Evolutionary conservation across 2,329 filamentous ascomycete genomes (phyloP), one percentile per base, ranked within the genome.

Genomic region (Clathrospora elynae): DNA sequence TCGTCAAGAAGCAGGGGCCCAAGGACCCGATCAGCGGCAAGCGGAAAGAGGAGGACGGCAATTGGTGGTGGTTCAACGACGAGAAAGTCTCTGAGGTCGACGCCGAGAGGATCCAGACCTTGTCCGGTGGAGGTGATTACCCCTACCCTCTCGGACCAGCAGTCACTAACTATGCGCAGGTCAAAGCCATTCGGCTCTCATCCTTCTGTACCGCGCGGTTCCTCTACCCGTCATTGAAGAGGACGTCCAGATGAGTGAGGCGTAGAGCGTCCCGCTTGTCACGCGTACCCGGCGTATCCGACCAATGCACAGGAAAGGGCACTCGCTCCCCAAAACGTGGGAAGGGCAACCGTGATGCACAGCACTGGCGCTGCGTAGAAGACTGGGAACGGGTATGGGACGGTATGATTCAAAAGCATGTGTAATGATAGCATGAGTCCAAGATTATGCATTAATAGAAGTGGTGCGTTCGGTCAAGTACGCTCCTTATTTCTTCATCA

Each of bases 41-140:
- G 75, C 78, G 83, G 61, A 83, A 82, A 39, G 84, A 87, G 63
- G 90, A 95, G 66, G 90, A 95, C 65, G 90, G 88, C 57, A 96
- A 90, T 62, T 99, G 93, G 93, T 99, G 93, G 92, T 99, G 93
- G 92, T 99, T 99, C 80, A 97, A 99, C 71, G 93, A 99, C 63
- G 92, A 99, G 67, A 95, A 90, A 75, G 93, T 99, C 22, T 84
- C 87, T 10, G 93, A 99, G 75, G 93, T 99, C 18, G 84, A 89
- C 11, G 78, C 83, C 17, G 92, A 97, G 61, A 93, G 95, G 77
- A 95, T 99, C 55, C 88, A 92, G 67, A 87, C 85, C 3, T 79
- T 99, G 36, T 82, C 90, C 35, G 95, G 93, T 46, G 93, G 95
- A 63, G 92, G 90, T 83, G 70, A 70, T 78, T 64, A 28, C 25